Base-by-base conservation (phyloP, 2,329 filamentous ascomycete species). In the Elsinoe ampelina region DNA sequence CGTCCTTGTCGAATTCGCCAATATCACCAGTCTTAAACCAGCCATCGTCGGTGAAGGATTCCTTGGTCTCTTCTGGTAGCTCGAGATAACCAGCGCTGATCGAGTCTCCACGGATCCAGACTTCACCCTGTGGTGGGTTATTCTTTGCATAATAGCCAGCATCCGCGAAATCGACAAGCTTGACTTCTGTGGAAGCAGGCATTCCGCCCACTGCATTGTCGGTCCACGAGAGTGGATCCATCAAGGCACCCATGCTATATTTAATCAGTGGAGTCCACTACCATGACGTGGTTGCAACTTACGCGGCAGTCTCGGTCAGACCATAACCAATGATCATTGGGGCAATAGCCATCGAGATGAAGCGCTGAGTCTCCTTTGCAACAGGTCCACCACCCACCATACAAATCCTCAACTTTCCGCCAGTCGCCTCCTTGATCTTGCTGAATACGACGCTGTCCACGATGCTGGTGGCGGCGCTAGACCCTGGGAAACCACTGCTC, bases 1-100 rank as follows among this genome's bases (percentile, higher is more conserved):
- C 92, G 60, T 85, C 79, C 43, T 75, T 69, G 71, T 92, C 85
- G 66, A 92, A 93, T 70, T 96, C 88, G 65, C 92, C 92, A 70
- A 97, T 93, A 67, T 97, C 92, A 60, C 92, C 92, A 13, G 90
- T 95, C 80, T 87, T 92, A 81, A 97, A 97, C 93, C 93, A 97
- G 51, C 89, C 89, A 65, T 95, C 93, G 2, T 82, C 71, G 1
- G 87, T 90, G 61, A 92, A 80, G 4, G 86, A 79, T 68, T 86
- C 86, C 66, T 75, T 71, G 36, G 89, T 95, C 75, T 96, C 91
- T 64, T 92, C 83, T 13, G 87, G 84, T 68, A 96, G 88, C 60
- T 95, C 79, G 68, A 85, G 91, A 74, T 97, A 97, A 36, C 84
- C 85, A 34, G 78, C 78, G 56, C 88, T 81, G 45, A 97, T 85